These are phyloP conservation scores for Aspergillus udagawae DNA, from an alignment of 2,329 filamentous ascomycete species.

Conservation along the genomic window DNA sequence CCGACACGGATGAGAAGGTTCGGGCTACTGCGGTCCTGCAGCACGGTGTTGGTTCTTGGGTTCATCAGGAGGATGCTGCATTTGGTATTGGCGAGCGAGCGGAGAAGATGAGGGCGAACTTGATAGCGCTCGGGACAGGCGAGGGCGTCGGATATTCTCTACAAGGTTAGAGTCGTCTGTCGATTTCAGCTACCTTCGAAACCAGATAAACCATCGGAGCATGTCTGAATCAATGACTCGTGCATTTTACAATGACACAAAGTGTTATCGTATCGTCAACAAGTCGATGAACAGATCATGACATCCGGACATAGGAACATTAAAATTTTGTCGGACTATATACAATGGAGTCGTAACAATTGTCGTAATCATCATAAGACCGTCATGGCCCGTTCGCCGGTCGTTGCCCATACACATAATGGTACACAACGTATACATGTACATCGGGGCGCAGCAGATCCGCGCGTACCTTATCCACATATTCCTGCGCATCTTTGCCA, in stretches of 20 bases:
- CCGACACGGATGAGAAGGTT: slow-evolving; percentile 31
- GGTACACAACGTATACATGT: slow-evolving; percentile 28
- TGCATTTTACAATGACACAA: not conserved
- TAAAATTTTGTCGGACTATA: not conserved
- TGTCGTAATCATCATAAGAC: slow-evolving; percentile 2
- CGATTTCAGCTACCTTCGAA: not conserved
- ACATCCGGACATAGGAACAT: not conserved
- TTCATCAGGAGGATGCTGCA: slow-evolving; percentile 38
- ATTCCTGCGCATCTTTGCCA: slow-evolving; percentile 27
- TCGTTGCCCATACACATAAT: slow-evolving; percentile 31
- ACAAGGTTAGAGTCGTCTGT: slow-evolving; percentile 27
- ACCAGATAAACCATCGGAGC: not conserved
- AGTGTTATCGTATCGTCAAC: not conserved
- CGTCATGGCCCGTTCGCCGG: slow-evolving; percentile 20
- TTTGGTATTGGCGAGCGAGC: slow-evolving; percentile 36
- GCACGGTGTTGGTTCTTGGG: slow-evolving; percentile 45
- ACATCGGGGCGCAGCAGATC: slow-evolving; percentile 21
- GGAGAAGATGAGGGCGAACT: slow-evolving; percentile 42
- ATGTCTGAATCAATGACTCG: not conserved
- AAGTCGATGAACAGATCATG: slow-evolving; percentile 1
- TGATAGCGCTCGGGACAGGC: slow-evolving; percentile 44
- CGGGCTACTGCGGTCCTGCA: slow-evolving; percentile 43
- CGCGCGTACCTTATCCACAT: slow-evolving; percentile 25
- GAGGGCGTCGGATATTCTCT: slow-evolving; percentile 43
- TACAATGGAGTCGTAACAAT: not conserved